phyloP scores from a whole-genome alignment of 2,329 filamentous ascomycete species.

The Thielaviopsis populi region DNA sequence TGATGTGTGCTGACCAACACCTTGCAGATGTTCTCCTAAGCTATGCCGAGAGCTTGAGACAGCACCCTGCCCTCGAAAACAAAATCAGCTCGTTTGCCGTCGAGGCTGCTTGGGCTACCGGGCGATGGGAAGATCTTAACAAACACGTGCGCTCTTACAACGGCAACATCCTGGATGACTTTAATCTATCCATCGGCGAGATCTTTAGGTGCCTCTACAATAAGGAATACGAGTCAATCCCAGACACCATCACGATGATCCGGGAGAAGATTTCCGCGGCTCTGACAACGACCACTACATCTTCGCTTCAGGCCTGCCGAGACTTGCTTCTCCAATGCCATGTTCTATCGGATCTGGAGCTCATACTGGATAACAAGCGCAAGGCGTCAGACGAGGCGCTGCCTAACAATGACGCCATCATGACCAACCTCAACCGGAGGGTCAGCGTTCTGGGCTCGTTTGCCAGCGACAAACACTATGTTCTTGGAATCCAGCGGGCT shows the following conservation, averaged over 20 bases:
- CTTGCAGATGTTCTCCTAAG: slow-evolving; percentile 63
- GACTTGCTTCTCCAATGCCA: slow-evolving; percentile 76
- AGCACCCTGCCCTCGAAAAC: slow-evolving; percentile 35
- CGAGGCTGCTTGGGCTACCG: slow-evolving; percentile 83
- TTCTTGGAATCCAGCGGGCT: slow-evolving; percentile 72
- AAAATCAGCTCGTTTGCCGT: slow-evolving; percentile 68
- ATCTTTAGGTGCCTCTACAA: slow-evolving; percentile 40
- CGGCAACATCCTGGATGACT: slow-evolving; percentile 43
- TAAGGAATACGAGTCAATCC: slow-evolving; percentile 36
- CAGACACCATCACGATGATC: slow-evolving; percentile 42
- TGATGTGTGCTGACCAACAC: slow-evolving; percentile 19
- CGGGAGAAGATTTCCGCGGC: slow-evolving; percentile 56
- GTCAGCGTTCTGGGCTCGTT: slow-evolving; percentile 82
- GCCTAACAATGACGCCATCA: slow-evolving; percentile 19
- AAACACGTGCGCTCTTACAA: slow-evolving; percentile 46
- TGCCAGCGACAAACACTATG: slow-evolving; percentile 81
- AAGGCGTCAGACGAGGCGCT: neutral
- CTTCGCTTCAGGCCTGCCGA: slow-evolving; percentile 71
- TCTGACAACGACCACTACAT: slow-evolving; percentile 61
- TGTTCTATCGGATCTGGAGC: slow-evolving; percentile 72
- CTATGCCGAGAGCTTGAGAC: slow-evolving; percentile 64
- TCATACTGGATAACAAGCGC: slow-evolving; percentile 38
- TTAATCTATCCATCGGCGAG: slow-evolving; percentile 64
- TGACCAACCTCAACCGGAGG: slow-evolving; percentile 53
- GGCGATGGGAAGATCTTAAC: slow-evolving; percentile 61